phyloP scores from a whole-genome alignment of 768 basidiomycete species.

The Mycena epipterygia region DNA sequence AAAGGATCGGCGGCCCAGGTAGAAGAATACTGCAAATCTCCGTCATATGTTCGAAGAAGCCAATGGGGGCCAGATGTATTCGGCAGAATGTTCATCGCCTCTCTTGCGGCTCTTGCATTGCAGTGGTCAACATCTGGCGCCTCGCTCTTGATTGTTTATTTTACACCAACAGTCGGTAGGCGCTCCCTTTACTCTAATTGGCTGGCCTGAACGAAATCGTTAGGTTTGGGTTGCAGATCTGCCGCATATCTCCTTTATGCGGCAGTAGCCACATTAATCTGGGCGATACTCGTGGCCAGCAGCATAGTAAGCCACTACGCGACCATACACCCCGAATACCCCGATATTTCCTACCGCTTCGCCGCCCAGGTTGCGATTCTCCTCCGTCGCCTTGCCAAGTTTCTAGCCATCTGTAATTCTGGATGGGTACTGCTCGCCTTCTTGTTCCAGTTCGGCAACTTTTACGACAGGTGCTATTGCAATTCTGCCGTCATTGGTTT shows the following conservation, averaged over 20 bases:
- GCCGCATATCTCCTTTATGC: constrained; percentile 47
- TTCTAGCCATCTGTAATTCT: constrained; percentile 45
- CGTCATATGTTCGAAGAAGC: constrained; percentile 6
- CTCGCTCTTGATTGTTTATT: constrained; percentile 44
- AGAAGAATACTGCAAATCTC: constrained; percentile 38
- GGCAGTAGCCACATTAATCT: constrained; percentile 42
- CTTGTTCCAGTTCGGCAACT: constrained; percentile 45
- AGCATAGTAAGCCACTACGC: constrained; percentile 39
- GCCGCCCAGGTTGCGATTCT: constrained; percentile 26
- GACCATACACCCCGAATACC: not conserved
- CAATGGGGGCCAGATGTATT: constrained; percentile 41
- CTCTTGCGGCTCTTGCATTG: constrained; percentile 43
- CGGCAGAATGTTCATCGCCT: constrained; percentile 46
- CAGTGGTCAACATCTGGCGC: constrained; percentile 50
- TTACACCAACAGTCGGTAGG: constrained; percentile 46
- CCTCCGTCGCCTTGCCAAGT: constrained; percentile 44
- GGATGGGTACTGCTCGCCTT: constrained; percentile 42
- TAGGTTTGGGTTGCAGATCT: constrained; percentile 50
- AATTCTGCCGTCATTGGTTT: constrained; percentile 40
- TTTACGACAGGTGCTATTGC: constrained; percentile 47
- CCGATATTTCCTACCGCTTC: constrained; percentile 2
- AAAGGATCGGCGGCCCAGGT: constrained; percentile 31
- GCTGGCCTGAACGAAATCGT: too few relatives aligned
- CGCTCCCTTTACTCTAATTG: not conserved
- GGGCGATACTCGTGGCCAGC: constrained; percentile 47